A percentile compares a stretch with the other conserved stretches of the same genome.
Evolutionary conservation across 2,329 filamentous ascomycete genomes (phyloP).

Genomic region (Pseudogymnoascus sp.): DNA sequence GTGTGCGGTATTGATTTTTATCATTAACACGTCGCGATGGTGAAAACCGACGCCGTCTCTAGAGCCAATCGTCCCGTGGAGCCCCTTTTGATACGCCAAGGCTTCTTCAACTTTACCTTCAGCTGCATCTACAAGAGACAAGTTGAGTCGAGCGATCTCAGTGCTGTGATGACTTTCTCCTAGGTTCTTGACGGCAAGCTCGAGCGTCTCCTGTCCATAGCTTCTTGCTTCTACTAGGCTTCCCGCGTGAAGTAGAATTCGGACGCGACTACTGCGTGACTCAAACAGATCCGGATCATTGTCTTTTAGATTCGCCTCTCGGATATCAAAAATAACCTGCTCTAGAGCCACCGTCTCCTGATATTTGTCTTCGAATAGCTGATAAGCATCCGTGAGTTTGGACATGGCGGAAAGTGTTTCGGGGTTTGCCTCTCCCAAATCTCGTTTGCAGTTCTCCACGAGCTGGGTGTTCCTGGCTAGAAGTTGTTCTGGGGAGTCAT

Average conservation of each 20-base stretch:
- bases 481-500: neutral
- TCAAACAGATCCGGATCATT: neutral
- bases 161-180: neutral
- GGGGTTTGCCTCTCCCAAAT: neutral
- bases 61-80: neutral
- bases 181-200: neutral
- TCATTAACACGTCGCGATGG: neutral
- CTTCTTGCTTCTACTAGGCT: neutral
- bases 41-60: neutral
- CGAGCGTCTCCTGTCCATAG: neutral
- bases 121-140: neutral
- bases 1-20: neutral
- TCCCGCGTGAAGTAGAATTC: neutral
- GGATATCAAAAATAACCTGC: neutral
- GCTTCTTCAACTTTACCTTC: neutral
- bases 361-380: neutral
- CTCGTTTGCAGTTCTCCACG: neutral
- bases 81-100: neutral
- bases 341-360: neutral
- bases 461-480: neutral
- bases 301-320: neutral
- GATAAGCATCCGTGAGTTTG: neutral
- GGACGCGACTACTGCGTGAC: neutral
- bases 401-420: neutral
- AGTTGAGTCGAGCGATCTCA: neutral